Conservation (phyloP, 2,329 filamentous ascomycete species). For the Diaporthe sp. region DNA sequence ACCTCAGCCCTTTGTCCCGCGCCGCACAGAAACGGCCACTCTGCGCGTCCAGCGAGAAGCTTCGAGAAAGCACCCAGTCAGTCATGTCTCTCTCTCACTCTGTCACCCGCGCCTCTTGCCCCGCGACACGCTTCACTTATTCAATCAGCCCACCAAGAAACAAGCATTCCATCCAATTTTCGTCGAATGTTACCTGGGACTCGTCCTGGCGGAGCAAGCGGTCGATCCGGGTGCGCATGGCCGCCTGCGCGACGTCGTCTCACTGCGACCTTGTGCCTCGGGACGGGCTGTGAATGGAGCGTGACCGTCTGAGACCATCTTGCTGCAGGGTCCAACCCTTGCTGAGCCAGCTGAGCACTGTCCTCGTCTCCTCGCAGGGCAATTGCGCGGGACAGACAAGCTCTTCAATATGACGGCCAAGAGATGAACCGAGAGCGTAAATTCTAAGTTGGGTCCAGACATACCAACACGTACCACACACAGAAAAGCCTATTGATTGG, state of each 20-base stretch:
- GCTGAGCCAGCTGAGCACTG: neutral
- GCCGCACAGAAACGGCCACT: constrained; percentile 5
- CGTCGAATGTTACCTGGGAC: neutral
- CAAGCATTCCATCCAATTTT: neutral
- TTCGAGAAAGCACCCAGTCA: constrained; percentile 20
- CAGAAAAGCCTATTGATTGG: neutral
- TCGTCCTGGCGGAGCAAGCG: neutral
- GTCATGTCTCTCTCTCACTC: constrained; percentile 7
- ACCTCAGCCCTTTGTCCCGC: constrained; percentile 14
- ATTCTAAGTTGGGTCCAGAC: neutral
- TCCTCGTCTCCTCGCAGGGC: neutral
- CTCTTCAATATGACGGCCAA: neutral
- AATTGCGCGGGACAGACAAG: neutral
- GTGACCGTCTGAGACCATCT: neutral
- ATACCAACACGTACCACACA: neutral
- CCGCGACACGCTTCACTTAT: neutral
- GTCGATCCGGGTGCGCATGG: neutral
- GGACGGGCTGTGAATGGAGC: constrained; percentile 12
- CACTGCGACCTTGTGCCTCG: neutral
- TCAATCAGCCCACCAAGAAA: neutral
- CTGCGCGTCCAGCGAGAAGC: neutral
- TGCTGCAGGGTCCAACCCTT: neutral
- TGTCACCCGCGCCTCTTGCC: neutral
- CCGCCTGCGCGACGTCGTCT: neutral
- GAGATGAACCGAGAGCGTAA: neutral